Base-by-base conservation (phyloP, 139 green algal species). In the Penium margaritaceum region DNA sequence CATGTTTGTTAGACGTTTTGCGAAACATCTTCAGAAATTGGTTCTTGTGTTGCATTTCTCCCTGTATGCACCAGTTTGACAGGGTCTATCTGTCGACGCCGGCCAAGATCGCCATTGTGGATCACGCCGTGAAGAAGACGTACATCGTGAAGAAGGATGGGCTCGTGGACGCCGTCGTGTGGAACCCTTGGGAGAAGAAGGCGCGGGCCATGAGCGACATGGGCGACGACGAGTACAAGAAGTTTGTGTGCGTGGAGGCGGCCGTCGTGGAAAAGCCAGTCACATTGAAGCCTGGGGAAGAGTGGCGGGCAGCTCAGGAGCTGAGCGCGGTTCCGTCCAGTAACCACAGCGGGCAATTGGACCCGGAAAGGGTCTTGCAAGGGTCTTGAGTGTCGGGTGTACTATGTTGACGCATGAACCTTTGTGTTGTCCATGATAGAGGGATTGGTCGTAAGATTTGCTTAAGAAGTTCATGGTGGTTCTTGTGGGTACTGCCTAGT, bases 181-280 rank as follows among this genome's bases (percentile, higher is more conserved):
- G 82, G 82, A 87, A 87, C 64, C 82, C 82, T 5, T 85, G 79
- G 79, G 69, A 81, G 29, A 67, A 81, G 14, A 87, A 87, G 67
- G 61, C 67, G 5, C 72, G 68, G 54, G 46, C 33, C 1, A 83
- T 70, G 68, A 46, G 41, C 2, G 82, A 87, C 67, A 75, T 87
- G 32, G 79, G 74, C 2, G 82, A 87, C 58, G 74, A 83, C 21
- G 82, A 87, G 60, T 87, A 81, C 57, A 79, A 79, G 54, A 33
- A 29, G 3, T 72, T 85, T 27, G 67, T 85, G 47, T 85, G 81
- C 66, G 81, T 85, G 27, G 81, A 85, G 67, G 58, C 76, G 9
- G 76, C 72, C 4, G 62, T n/a, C 0, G 39, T 79, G 6, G 73
- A 67, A 44, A 67, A 74, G n/a, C 44, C 73, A 1, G 47, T 79